Conservation (phyloP, 306 rosid genomes). For the Gastrolobium bilobum region DNA sequence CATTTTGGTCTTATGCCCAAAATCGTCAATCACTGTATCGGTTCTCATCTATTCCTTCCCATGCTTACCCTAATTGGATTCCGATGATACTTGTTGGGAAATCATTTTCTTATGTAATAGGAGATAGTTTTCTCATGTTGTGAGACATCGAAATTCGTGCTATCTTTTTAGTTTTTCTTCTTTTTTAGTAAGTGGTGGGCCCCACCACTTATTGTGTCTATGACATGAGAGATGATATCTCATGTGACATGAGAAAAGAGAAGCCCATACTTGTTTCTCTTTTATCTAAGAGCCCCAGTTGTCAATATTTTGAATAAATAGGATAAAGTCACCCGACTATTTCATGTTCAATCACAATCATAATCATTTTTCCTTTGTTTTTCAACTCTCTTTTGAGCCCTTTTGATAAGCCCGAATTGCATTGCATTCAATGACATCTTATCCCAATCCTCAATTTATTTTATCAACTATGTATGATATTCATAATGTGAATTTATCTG, state of each 20-base stretch:
- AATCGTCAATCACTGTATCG: neutral
- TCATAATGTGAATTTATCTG: neutral
- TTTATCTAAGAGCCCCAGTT: neutral
- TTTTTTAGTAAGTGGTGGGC: no score
- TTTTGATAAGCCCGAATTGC: slow-evolving; percentile 31
- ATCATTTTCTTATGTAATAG: no score
- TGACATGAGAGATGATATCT: no score
- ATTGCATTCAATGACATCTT: slow-evolving; percentile 21
- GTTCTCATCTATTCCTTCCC: neutral
- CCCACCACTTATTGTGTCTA: no score
- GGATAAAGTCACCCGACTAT: slow-evolving; percentile 5
- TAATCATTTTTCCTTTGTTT: neutral
- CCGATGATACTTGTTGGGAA: neutral
- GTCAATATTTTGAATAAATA: neutral
- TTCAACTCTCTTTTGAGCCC: neutral
- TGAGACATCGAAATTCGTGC: no score
- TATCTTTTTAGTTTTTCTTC: no score
- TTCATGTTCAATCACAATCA: slow-evolving; percentile 30
- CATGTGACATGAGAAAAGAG: no score
- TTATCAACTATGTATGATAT: neutral
- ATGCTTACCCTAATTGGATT: neutral
- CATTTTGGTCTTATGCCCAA: neutral
- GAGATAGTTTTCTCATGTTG: no score
- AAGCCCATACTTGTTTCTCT: neutral
- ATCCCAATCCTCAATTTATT: slow-evolving; percentile 13